phyloP scores from a whole-genome alignment of 2,329 filamentous ascomycete species.

The Claviceps humidiphila region DNA sequence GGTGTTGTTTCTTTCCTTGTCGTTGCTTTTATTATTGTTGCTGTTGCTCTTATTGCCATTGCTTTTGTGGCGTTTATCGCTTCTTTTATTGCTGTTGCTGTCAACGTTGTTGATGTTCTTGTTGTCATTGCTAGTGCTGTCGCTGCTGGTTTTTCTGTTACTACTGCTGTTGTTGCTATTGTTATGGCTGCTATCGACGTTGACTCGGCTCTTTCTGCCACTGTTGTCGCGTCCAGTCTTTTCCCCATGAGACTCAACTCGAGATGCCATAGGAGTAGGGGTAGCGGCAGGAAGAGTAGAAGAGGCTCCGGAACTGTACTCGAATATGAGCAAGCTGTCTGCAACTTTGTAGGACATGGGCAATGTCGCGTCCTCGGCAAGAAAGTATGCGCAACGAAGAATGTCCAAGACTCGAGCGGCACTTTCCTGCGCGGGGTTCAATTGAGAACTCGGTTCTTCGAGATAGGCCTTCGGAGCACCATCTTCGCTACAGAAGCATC shows the following conservation, averaged over 20 bases:
- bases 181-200: neutral
- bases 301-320: conserved; percentile 14
- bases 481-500: conserved; percentile 22
- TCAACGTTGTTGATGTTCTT: too few species aligned
- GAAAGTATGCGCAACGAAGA: conserved; percentile 33
- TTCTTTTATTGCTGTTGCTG: neutral
- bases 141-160: neutral
- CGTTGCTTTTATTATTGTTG: neutral
- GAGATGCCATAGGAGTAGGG: neutral
- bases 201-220: too few species aligned
- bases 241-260: neutral
- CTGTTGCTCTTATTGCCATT: neutral
- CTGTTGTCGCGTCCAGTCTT: neutral
- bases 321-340: conserved; percentile 19
- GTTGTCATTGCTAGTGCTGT: too few species aligned
- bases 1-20: neutral
- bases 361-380: conserved; percentile 27
- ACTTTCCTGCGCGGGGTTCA: conserved; percentile 22
- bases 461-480: conserved; percentile 27
- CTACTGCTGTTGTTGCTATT: neutral
- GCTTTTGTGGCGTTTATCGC: neutral
- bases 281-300: neutral
- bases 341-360: conserved; percentile 22
- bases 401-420: conserved; percentile 35
- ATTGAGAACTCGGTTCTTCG: conserved; percentile 17